Evolutionary conservation across 768 basidiomycete species (phyloP).

Genomic region (Kondoa subrosea): DNA sequence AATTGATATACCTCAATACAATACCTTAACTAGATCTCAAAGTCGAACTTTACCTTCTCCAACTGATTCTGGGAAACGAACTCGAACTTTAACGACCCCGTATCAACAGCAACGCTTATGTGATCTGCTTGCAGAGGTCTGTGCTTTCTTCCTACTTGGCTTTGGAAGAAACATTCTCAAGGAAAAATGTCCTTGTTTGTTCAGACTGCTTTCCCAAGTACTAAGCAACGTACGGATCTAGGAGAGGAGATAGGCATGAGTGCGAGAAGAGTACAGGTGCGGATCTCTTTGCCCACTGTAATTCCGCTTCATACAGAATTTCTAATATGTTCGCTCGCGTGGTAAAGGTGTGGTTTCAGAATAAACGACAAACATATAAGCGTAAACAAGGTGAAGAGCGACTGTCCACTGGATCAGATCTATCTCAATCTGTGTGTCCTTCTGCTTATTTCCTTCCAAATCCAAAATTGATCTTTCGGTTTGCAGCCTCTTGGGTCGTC

Average conservation of each 20-base stretch:
- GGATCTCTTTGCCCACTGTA: background rate
- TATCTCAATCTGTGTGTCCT: background rate
- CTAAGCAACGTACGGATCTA: background rate
- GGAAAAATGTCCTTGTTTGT: background rate
- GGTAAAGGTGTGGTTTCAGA: background rate
- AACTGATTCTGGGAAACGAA: too few relatives aligned
- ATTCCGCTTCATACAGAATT: background rate
- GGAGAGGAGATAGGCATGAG: background rate
- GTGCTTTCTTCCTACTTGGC: background rate
- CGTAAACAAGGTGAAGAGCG: background rate
- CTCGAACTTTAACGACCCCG: background rate
- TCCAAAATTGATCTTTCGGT: too few relatives aligned
- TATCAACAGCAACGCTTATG: background rate
- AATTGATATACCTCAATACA: background rate
- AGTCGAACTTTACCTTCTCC: too few relatives aligned
- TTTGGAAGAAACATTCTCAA: background rate
- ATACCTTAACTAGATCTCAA: too few relatives aligned
- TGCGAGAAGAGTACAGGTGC: background rate
- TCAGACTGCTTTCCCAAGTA: slow-evolving; percentile 5
- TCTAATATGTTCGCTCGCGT: background rate
- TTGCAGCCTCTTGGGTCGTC: too few relatives aligned
- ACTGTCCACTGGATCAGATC: background rate
- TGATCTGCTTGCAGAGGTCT: background rate
- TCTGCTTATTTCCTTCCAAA: background rate
- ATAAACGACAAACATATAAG: background rate